Evolutionary conservation across 2,329 filamentous ascomycete genomes (phyloP).

Genomic region (Arthrobotrys musiformis): DNA sequence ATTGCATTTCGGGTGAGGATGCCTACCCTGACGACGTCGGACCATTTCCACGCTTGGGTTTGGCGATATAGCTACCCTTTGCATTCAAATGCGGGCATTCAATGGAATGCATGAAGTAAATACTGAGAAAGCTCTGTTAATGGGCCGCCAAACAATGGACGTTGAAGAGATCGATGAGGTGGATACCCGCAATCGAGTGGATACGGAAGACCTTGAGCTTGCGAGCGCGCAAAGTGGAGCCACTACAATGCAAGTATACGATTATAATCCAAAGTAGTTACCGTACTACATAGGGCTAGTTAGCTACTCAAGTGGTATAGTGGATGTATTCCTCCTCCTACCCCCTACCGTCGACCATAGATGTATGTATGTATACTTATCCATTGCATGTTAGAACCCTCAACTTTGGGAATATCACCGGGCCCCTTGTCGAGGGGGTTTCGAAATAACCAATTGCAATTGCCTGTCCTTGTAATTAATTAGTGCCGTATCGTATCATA

Average conservation of each 20-base stretch:
- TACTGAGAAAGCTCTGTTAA: background rate
- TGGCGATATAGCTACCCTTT: background rate
- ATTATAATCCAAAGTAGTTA: no score
- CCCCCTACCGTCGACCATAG: background rate
- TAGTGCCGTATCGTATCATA: background rate
- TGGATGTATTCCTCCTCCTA: no score
- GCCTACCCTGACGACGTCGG: background rate
- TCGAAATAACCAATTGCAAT: background rate
- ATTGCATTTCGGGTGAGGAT: background rate
- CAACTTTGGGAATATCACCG: background rate
- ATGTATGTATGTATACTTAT: no score
- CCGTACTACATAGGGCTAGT: no score
- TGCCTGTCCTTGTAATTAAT: background rate
- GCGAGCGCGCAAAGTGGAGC: background rate
- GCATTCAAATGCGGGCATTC: background rate
- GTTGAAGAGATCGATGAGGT: background rate
- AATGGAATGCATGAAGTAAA: background rate
- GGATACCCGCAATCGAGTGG: slow-evolving; percentile 6
- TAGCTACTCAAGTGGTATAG: no score
- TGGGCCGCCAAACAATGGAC: background rate
- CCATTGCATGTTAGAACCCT: background rate
- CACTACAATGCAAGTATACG: no score
- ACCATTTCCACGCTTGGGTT: no score
- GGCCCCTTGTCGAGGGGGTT: background rate
- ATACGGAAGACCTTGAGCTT: background rate